Evolutionary conservation across 495 filamentous ascomycete species (phyloP).

Genomic region (Tuber microsphaerosporum): DNA sequence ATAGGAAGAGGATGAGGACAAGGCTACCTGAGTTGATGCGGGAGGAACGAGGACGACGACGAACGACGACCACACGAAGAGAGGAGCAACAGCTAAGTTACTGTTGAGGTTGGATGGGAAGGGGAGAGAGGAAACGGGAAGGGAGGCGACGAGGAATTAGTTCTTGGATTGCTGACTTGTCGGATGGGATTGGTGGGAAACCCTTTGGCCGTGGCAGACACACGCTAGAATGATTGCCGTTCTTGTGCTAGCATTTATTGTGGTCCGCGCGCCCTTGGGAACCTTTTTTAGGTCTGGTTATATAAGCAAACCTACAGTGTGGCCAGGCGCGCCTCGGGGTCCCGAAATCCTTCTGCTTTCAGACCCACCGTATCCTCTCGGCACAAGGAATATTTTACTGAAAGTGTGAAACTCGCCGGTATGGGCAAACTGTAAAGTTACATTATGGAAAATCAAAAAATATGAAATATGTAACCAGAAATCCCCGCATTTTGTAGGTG

Average conservation of each 20-base stretch:
- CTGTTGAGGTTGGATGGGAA: constrained; percentile 1
- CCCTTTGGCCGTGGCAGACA: neutral
- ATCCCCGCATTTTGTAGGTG: neutral
- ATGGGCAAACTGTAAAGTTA: neutral
- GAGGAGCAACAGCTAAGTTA: neutral
- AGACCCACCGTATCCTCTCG: neutral
- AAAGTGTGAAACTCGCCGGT: neutral
- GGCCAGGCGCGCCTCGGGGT: neutral
- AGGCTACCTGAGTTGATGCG: constrained; percentile 1
- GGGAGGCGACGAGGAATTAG: constrained; percentile 37
- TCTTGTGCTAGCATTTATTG: neutral
- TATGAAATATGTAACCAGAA: neutral
- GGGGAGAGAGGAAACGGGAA: constrained; percentile 29
- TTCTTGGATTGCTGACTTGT: constrained; percentile 19
- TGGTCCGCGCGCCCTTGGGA: neutral
- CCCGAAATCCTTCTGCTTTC: neutral
- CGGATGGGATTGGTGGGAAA: constrained; percentile 1
- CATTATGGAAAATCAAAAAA: neutral
- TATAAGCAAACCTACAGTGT: neutral
- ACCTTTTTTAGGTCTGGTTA: neutral
- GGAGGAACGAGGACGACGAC: neutral
- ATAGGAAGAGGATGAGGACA: neutral
- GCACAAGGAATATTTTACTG: neutral
- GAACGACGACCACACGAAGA: neutral
- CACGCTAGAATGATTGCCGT: neutral